Evolutionary conservation across 495 filamentous ascomycete genomes (phyloP).

Genomic region (Aspergillus indologenus): DNA sequence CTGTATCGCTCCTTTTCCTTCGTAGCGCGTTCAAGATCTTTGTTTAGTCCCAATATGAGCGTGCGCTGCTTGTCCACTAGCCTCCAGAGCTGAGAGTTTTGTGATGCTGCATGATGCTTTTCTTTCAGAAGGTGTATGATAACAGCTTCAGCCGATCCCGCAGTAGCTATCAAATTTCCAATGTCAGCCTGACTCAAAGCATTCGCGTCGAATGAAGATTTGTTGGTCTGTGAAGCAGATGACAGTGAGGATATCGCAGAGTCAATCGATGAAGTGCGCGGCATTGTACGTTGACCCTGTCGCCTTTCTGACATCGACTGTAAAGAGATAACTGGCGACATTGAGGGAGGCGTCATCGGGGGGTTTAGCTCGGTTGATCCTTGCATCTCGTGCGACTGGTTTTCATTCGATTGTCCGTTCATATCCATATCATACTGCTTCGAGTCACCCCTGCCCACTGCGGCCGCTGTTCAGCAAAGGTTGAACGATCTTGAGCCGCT

Average conservation of each 20-base stretch:
- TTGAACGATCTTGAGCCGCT: slow-evolving; percentile 18
- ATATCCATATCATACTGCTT: slow-evolving; percentile 23
- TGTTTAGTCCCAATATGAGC: slow-evolving; percentile 90
- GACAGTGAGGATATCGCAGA: slow-evolving; percentile 88
- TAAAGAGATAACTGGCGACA: slow-evolving; percentile 30
- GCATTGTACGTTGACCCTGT: slow-evolving; percentile 46
- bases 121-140: slow-evolving; percentile 87
- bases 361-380: slow-evolving; percentile 29
- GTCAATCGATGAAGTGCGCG: slow-evolving; percentile 90
- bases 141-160: slow-evolving; percentile 85
- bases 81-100: slow-evolving; percentile 92
- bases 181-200: slow-evolving; percentile 58
- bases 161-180: slow-evolving; percentile 69
- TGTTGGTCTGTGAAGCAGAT: slow-evolving; percentile 61
- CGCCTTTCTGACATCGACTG: slow-evolving; percentile 34
- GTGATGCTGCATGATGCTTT: slow-evolving; percentile 80
- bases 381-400: slow-evolving; percentile 24
- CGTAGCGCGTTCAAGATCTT: slow-evolving; percentile 84
- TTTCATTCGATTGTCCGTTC: slow-evolving; percentile 19
- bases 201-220: slow-evolving; percentile 58
- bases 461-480: slow-evolving; percentile 17
- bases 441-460: slow-evolving; percentile 7
- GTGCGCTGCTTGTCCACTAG: slow-evolving; percentile 94
- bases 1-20: slow-evolving; percentile 95
- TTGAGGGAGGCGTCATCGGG: slow-evolving; percentile 33